Evolutionary conservation across 495 filamentous ascomycete species (phyloP), one percentile per base, ranked within the genome.

Genomic region (Podospora comata): DNA sequence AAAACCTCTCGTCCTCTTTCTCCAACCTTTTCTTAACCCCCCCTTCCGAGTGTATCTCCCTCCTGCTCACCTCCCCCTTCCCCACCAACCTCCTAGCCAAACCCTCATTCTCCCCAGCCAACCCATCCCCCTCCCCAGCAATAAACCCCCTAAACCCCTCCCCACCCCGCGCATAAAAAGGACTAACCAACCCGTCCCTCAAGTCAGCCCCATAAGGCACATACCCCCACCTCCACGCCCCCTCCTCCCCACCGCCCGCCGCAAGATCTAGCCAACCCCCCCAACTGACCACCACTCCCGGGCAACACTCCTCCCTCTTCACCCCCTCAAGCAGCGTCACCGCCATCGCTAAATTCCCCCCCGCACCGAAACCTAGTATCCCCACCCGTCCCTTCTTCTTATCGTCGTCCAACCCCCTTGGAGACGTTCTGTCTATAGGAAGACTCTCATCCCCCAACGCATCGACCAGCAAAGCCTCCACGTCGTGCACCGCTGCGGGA

Each of bases 111-210:
- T 79, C 79, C 27, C 78, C 69, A 11, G 77, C 78, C 0, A 81
- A 71, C 27, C 74, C 73, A 62, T 89, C 70, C 72, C 86, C 44
- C 84, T 89, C 80, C 75, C 79, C 72, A 77, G 80, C 69, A 77
- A 89, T 67, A 81, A 88, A 75, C 78, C 85, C 77, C 6, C 78
- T 70, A 27, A 76, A 77, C 9, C 70, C 67, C 6, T 67, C 71
- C 39, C 15, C 39, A 5, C 15, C 39, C 30, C 76, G 71, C 60
- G 67, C 61, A 4, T 77, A 77, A 53, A 72, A 79, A 0, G 79
- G 75, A 7, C 75, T 78, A 1, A 81, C 65, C 48, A 76, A 62
- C 62, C 76, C 73, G 15, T 80, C 74, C 2, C 67, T 57, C 20
- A 73, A 27, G 30, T 78, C 70, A 26, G 64, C 30, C 0, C 77